phyloP scores from a whole-genome alignment of 768 basidiomycete species.

The Boletus rubescentipes region DNA sequence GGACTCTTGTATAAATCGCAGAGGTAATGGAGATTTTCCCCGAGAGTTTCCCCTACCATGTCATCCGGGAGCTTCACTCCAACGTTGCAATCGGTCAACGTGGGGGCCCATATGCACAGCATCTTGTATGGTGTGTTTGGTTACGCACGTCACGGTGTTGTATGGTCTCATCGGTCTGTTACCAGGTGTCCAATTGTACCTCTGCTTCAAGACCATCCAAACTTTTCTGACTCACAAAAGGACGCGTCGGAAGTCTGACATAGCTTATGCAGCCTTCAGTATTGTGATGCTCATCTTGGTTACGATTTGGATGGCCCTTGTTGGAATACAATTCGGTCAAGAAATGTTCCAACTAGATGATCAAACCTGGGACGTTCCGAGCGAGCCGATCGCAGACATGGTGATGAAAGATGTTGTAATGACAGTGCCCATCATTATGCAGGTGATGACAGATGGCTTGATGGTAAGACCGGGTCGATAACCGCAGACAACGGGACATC shows the following conservation, averaged over 20 bases:
- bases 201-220: slow-evolving; percentile 19
- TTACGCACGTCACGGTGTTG: neutral
- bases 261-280: slow-evolving; percentile 17
- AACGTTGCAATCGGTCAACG: neutral
- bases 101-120: neutral
- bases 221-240: neutral
- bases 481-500: no score
- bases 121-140: neutral
- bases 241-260: neutral
- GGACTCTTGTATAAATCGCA: no score
- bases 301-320: neutral
- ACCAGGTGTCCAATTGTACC: slow-evolving; percentile 9
- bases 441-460: slow-evolving; percentile 31
- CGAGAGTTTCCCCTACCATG: no score
- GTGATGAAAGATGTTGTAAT: slow-evolving; percentile 7
- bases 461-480: slow-evolving; percentile 14
- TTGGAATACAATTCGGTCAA: slow-evolving; percentile 13
- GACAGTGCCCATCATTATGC: slow-evolving; percentile 22
- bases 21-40: no score
- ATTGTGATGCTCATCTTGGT: neutral
- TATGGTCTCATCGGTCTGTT: neutral
- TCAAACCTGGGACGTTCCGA: no score
- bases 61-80: no score
- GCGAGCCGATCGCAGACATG: no score
- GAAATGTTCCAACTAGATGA: slow-evolving; percentile 30